These are phyloP conservation scores for Hypseocharis bilobata DNA, from an alignment of 441 rosid species.

Conservation along the genomic window DNA sequence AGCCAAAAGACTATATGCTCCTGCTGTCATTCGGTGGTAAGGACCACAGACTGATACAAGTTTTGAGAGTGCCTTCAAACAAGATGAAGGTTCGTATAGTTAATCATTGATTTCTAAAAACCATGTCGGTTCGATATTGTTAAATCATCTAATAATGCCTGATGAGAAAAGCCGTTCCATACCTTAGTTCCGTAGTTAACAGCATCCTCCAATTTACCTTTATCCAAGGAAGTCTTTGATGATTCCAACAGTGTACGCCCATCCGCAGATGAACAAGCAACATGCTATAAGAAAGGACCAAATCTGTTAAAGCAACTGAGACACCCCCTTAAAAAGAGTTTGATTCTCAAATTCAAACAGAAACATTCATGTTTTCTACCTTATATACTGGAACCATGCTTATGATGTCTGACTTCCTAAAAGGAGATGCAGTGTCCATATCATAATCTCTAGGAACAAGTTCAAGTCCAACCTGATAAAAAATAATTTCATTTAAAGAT, in stretches of 20 bases:
- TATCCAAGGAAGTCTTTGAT: slow-evolving; percentile 72
- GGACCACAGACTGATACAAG: slow-evolving; percentile 76
- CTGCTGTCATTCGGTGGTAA: slow-evolving; percentile 81
- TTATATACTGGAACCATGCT: slow-evolving; percentile 76
- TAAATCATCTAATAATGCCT: background rate
- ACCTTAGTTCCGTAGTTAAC: slow-evolving; percentile 73
- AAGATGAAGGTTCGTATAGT: slow-evolving; percentile 24
- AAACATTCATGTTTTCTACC: slow-evolving; percentile 31
- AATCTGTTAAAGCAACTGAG: slow-evolving; percentile 20
- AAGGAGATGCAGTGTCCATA: slow-evolving; percentile 56
- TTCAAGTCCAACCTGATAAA: slow-evolving; percentile 66
- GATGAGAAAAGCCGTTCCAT: slow-evolving; percentile 13
- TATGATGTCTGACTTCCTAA: slow-evolving; percentile 57
- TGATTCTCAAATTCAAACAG: background rate
- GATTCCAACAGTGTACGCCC: slow-evolving; percentile 72
- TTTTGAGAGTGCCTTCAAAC: slow-evolving; percentile 60
- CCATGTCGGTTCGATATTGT: too few relatives aligned
- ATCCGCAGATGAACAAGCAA: slow-evolving; percentile 73
- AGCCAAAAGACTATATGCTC: slow-evolving; percentile 76
- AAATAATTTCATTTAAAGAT: slow-evolving; percentile 28
- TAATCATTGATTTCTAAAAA: slow-evolving; percentile 3
- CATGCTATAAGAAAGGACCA: slow-evolving; percentile 45
- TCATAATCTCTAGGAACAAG: slow-evolving; percentile 71
- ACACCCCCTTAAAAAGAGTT: background rate
- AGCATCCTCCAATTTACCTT: slow-evolving; percentile 81